These are phyloP conservation scores for Backusella morwellensis DNA, from an alignment of 192 early-diverging fungal genomes.

Conservation along the genomic window DNA sequence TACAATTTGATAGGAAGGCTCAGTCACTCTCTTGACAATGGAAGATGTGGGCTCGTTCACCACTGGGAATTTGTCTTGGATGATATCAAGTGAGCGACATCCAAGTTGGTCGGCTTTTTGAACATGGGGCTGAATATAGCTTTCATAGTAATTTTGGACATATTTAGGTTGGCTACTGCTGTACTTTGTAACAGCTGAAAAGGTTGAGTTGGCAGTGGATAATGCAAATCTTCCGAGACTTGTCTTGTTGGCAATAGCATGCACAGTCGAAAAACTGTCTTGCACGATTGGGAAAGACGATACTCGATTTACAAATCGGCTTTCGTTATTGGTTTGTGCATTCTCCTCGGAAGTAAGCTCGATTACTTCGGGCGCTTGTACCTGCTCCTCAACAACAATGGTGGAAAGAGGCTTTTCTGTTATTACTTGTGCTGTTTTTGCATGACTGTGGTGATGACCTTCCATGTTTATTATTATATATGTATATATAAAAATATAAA, in stretches of 20 bases:
- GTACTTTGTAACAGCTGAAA: constrained; percentile 19
- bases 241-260: constrained; percentile 25
- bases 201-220: constrained; percentile 15
- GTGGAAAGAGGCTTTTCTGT: not conserved
- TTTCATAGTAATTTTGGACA: constrained; percentile 32
- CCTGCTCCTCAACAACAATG: not conserved
- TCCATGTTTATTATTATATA: not conserved
- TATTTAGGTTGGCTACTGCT: constrained; percentile 20
- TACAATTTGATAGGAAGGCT: constrained; percentile 52
- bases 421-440: not conserved
- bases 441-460: not conserved
- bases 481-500: not conserved
- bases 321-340: not conserved
- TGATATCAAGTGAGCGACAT: constrained; percentile 58
- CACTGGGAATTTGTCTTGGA: constrained; percentile 63
- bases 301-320: constrained; percentile 27
- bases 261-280: constrained; percentile 25
- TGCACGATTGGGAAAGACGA: constrained; percentile 30
- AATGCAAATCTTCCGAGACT: constrained; percentile 25
- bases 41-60: constrained; percentile 60
- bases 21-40: constrained; percentile 54
- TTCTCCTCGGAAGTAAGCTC: not conserved
- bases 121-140: constrained; percentile 55
- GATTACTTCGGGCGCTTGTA: not conserved
- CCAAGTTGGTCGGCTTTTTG: constrained; percentile 59